Evolutionary conservation across 768 basidiomycete species (phyloP).

Genomic region (Pleurotus tuber-regium): DNA sequence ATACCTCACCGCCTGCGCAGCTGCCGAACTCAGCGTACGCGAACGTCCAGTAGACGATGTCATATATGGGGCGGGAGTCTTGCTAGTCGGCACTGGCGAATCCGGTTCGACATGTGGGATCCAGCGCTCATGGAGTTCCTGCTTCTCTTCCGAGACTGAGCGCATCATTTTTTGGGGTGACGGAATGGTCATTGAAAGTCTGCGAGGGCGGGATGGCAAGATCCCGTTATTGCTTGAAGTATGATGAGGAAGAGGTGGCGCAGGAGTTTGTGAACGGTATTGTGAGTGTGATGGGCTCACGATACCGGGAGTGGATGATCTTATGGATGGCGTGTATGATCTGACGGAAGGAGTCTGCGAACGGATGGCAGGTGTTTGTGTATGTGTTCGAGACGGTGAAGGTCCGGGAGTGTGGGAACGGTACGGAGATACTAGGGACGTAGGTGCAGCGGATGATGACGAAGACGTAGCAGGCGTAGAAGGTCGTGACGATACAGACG

Average conservation of each 20-base stretch:
- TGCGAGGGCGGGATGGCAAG: conserved; percentile 42
- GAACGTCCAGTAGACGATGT: neutral
- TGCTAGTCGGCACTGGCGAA: conserved; percentile 5
- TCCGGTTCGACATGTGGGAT: conserved; percentile 43
- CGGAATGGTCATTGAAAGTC: conserved; percentile 36
- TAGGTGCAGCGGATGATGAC: conserved; percentile 38
- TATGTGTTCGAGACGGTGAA: conserved; percentile 20
- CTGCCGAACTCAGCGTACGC: conserved; percentile 3
- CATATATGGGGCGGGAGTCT: conserved; percentile 3
- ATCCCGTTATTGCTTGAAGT: conserved; percentile 3
- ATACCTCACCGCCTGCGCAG: conserved; percentile 5
- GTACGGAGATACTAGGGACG: conserved; percentile 34
- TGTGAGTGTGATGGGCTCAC: conserved; percentile 26
- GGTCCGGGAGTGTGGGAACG: conserved; percentile 34
- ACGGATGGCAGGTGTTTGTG: conserved; percentile 24
- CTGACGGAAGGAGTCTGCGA: conserved; percentile 28
- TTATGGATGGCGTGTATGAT: conserved; percentile 26
- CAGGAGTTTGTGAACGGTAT: conserved; percentile 24
- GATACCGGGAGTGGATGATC: conserved; percentile 30
- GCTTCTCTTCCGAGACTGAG: conserved; percentile 66
- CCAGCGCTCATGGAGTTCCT: conserved; percentile 62
- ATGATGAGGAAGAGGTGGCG: conserved; percentile 23
- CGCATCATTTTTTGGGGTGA: conserved; percentile 59
- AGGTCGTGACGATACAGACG: conserved; percentile 51
- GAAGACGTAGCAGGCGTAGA: conserved; percentile 40